Evolutionary conservation across 1,284 basidiomycete species (phyloP).

Genomic region (Phaffia rhodozyma): DNA sequence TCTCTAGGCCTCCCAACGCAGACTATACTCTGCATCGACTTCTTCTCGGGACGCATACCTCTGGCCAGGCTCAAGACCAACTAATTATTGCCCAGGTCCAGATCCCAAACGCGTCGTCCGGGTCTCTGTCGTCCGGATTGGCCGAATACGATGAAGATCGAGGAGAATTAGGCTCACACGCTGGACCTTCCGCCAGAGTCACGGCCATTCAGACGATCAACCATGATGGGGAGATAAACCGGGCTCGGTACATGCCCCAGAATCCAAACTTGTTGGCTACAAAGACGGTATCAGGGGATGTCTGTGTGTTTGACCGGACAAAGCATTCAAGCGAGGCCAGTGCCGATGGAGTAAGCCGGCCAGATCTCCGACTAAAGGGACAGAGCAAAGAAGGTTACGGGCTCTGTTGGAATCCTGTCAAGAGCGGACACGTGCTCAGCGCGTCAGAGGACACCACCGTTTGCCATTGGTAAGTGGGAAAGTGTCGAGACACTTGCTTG

Average conservation of each 20-base stretch:
- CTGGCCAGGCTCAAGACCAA: conserved; percentile 86
- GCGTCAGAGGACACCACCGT: conserved; percentile 94
- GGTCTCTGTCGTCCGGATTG: conserved; percentile 38
- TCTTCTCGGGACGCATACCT: conserved; percentile 94
- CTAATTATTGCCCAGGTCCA: conserved; percentile 92
- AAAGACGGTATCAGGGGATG: conserved; percentile 79
- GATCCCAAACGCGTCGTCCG: conserved; percentile 64
- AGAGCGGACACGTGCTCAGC: conserved; percentile 72
- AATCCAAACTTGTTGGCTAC: conserved; percentile 96
- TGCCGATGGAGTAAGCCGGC: conserved; percentile 67
- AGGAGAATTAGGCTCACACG: conserved; percentile 70
- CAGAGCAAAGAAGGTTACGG: conserved; percentile 93
- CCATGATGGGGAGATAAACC: conserved; percentile 91
- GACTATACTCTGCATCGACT: conserved; percentile 86
- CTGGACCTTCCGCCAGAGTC: conserved; percentile 67
- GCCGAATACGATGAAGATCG: conserved; percentile 77
- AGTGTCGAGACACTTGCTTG: background rate
- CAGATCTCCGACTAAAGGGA: conserved; percentile 80
- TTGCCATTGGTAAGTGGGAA: conserved; percentile 68
- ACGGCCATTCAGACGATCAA: conserved; percentile 90
- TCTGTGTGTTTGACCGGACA: conserved; percentile 89
- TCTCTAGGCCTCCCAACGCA: conserved; percentile 55
- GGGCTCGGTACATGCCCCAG: conserved; percentile 97
- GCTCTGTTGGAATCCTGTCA: conserved; percentile 77
- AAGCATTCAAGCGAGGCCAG: conserved; percentile 92